Base-by-base conservation (phyloP, 2,329 filamentous ascomycete species). In the Phialophora expanda region DNA sequence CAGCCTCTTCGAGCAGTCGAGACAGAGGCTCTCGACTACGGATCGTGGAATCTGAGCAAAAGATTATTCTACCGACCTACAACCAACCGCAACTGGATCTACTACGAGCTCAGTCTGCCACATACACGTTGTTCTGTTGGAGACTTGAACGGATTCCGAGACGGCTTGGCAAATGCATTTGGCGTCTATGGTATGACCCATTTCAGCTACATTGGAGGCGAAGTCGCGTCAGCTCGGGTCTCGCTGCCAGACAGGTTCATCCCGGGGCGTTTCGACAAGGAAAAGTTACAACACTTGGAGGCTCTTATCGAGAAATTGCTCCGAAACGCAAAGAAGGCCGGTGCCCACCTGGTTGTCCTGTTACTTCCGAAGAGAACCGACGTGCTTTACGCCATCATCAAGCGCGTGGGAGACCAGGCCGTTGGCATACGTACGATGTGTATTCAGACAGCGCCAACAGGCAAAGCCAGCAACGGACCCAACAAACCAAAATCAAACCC, bases 321-420 rank as follows among this genome's bases (percentile, higher is more conserved):
- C 20, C 20, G 17, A n/a, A 4, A 3, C 8, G 44, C 44, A 48
- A 48, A 48, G 44, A 7, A 20, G 17, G 6, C 6, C 17, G 20
- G 17, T 12, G 11, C 64, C 24, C 17, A 67, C 5, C 62, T 90
- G 51, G 75, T 92, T 0, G 78, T 91, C 11, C 79, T 91, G 12
- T 79, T 93, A n/a, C 77, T 91, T 0, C 79, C 82, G 11, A 74
- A 78, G 14, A 80, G 81, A 24, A 82, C 87, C 65, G 78, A 83
- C 24, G 78, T 78, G 56, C 69, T 87, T 0, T 93, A 94, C 76
- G 84, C 85, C 67, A 79, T 76, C 5, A 83, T 96, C 75, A 95
- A 95, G 78, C 83, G 78, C 34, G 77, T 87, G 0, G 90, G 86
- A 12, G 91, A 96, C 73, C 80, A 87, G n/a, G 76, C 81, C 0